These are phyloP conservation scores for Globisporangium nodosum DNA, from an alignment of 352 stramenopile species.

Conservation along the genomic window DNA sequence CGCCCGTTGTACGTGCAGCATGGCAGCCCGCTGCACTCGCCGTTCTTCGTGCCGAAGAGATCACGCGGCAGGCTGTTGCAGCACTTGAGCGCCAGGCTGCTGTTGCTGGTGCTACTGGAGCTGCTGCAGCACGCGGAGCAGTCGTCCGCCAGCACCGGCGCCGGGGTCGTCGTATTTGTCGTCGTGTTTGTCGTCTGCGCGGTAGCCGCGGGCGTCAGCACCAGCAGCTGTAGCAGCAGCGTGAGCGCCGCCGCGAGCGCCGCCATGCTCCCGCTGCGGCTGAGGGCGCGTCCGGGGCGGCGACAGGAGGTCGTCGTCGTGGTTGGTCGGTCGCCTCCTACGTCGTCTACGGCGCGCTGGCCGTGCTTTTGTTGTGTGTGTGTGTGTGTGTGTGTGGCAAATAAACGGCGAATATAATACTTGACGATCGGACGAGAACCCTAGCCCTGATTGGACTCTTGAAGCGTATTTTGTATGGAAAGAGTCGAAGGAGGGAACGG, in stretches of 20 bases:
- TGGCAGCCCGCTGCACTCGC: conserved; percentile 70
- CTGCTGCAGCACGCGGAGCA: conserved; percentile 53
- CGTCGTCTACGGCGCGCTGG: not conserved
- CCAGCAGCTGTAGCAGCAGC: not conserved
- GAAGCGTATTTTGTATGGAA: not conserved
- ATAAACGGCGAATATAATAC: not conserved
- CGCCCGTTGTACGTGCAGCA: conserved; percentile 67
- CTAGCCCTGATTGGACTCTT: not conserved
- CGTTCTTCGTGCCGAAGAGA: conserved; percentile 52
- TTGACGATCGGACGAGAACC: not conserved
- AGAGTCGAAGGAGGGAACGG: not conserved
- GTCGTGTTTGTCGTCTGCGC: not conserved
- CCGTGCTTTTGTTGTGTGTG: not conserved
- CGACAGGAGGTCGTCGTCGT: not conserved
- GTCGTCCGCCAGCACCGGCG: conserved; percentile 32
- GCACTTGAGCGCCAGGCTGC: conserved; percentile 29
- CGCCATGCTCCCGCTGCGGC: not conserved
- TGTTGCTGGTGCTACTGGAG: not conserved
- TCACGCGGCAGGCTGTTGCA: conserved; percentile 38
- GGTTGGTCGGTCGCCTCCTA: not conserved
- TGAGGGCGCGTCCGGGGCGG: not conserved
- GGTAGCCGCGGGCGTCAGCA: not conserved
- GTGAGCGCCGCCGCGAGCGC: not conserved
- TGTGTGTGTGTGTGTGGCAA: not conserved
- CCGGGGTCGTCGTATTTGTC: conserved; percentile 6